Percentiles rank a stretch among this genome's conserved stretches.
Conservation (phyloP, 2,329 filamentous ascomycete genomes). For the Trichophyton verrucosum region DNA sequence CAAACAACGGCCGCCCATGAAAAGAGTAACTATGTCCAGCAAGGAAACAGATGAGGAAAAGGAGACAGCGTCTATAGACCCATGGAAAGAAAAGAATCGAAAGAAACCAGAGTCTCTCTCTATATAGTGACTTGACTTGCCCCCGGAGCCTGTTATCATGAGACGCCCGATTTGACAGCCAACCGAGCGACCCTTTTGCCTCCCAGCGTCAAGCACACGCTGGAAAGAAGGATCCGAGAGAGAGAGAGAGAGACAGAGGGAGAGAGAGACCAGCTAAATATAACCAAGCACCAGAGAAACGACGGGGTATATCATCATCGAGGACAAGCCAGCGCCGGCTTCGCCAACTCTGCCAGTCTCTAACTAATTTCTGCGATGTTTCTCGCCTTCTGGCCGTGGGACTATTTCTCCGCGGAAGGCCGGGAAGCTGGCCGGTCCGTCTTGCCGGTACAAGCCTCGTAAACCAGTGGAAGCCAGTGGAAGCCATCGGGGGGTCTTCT, state of each 20-base stretch:
- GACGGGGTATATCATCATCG: not conserved
- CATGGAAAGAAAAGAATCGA: not conserved
- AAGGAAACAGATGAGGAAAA: not conserved
- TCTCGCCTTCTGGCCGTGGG: not conserved
- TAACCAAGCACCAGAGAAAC: too few species aligned
- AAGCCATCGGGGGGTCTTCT: not conserved
- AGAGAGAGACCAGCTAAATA: not conserved
- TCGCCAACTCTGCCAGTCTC: not conserved
- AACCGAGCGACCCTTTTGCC: too few species aligned
- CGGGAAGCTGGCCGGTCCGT: not conserved
- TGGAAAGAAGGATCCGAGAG: not conserved
- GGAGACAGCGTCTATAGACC: not conserved
- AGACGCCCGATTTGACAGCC: too few species aligned
- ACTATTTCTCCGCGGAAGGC: not conserved
- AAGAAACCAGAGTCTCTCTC: not conserved
- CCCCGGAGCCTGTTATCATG: too few species aligned
- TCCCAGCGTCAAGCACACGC: too few species aligned
- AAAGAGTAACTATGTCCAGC: not conserved
- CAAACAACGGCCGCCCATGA: not conserved
- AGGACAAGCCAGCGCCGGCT: not conserved
- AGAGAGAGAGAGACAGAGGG: not conserved
- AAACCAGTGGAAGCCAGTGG: too few species aligned
- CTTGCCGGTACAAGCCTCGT: not conserved
- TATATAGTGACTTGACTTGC: too few species aligned
- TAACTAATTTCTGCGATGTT: not conserved